Evolutionary conservation across 2,329 filamentous ascomycete species (phyloP).

Genomic region (Aspergillus intermedius): DNA sequence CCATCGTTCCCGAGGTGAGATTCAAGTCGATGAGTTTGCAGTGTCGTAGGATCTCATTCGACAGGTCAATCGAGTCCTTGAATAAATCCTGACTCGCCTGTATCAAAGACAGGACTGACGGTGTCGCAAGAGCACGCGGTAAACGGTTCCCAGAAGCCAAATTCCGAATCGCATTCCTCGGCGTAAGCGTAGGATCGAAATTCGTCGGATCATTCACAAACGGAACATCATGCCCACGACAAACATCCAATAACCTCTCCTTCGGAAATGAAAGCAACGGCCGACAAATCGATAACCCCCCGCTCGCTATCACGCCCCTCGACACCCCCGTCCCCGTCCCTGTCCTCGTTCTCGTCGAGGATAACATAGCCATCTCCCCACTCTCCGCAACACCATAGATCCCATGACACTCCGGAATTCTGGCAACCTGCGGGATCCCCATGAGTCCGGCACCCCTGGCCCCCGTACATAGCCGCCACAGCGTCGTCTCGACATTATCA

Average conservation of each 20-base stretch:
- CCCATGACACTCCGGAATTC: slow-evolving; percentile 79
- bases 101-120: slow-evolving; percentile 57
- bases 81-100: slow-evolving; percentile 44
- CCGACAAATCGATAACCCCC: slow-evolving; percentile 31
- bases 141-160: slow-evolving; percentile 54
- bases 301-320: slow-evolving; percentile 19
- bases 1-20: slow-evolving; percentile 28
- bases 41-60: slow-evolving; percentile 46
- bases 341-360: slow-evolving; percentile 1
- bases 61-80: slow-evolving; percentile 45
- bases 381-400: slow-evolving; percentile 65
- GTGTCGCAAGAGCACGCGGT: slow-evolving; percentile 63
- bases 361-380: slow-evolving; percentile 44
- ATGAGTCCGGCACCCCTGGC: slow-evolving; percentile 64
- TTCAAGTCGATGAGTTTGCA: slow-evolving; percentile 27
- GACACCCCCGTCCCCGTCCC: neutral
- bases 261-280: slow-evolving; percentile 54
- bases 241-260: slow-evolving; percentile 58
- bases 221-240: slow-evolving; percentile 56
- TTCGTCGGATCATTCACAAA: slow-evolving; percentile 91
- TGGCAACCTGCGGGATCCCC: slow-evolving; percentile 59
- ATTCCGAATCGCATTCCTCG: slow-evolving; percentile 72
- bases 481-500: slow-evolving; percentile 82
- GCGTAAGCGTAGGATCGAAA: slow-evolving; percentile 65
- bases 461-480: slow-evolving; percentile 67